A percentile compares a stretch with the other conserved stretches of the same genome.
phyloP scores from a whole-genome alignment of 2,329 filamentous ascomycete species.

The Aspergillus melleus region DNA sequence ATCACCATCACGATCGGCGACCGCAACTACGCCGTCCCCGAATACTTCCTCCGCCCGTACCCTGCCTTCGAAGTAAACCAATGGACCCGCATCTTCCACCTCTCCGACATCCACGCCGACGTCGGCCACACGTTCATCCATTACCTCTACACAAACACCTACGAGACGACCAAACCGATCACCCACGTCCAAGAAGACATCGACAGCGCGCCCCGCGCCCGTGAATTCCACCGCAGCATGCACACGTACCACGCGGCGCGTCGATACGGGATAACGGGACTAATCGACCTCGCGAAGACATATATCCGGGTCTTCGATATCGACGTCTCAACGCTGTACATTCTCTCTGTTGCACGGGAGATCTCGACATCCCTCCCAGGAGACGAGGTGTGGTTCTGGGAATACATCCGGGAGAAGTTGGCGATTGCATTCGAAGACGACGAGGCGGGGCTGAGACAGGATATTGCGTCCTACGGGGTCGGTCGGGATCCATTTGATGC shows the following conservation, averaged over 20 bases:
- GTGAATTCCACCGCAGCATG: not conserved
- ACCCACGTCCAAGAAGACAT: not conserved
- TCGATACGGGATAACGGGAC: not conserved
- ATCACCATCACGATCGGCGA: not conserved
- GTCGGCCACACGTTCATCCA: conserved; percentile 7
- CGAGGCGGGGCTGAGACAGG: not conserved
- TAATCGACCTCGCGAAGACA: not conserved
- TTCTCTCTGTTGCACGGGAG: not conserved
- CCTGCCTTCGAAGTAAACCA: not conserved
- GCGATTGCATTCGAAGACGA: conserved; percentile 1
- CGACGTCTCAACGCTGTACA: not conserved
- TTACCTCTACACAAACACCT: conserved; percentile 7
- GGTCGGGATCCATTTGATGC: conserved; percentile 5
- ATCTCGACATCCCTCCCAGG: not conserved
- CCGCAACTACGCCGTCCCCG: not conserved
- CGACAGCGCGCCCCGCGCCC: not conserved
- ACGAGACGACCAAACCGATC: not conserved
- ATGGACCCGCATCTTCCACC: not conserved
- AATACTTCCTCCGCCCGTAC: conserved; percentile 4
- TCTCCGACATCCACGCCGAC: not conserved
- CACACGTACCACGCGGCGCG: not conserved
- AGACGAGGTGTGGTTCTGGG: conserved; percentile 3
- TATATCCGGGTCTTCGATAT: conserved; percentile 4
- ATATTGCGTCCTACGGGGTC: not conserved
- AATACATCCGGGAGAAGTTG: conserved; percentile 3